Evolutionary conservation across 176 grass and related monocot genomes (phyloP).

Genomic region (Carex myosuroides): DNA sequence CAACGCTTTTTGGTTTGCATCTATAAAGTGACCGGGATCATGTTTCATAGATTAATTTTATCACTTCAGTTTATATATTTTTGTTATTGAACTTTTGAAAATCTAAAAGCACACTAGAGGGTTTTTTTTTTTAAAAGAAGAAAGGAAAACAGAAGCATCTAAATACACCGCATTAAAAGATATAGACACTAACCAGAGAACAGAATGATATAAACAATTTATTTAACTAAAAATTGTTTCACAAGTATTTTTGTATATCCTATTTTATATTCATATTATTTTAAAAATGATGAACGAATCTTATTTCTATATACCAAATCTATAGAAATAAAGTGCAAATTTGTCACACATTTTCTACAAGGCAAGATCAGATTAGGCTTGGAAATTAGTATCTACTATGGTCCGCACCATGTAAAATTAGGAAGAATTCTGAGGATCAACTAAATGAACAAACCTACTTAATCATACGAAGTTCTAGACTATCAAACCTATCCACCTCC

Average conservation of each 20-base stretch:
- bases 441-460: not conserved
- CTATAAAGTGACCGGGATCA: not conserved
- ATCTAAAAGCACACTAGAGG: not conserved
- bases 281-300: not conserved
- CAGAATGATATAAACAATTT: not conserved
- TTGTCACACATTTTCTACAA: not conserved
- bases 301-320: not conserved
- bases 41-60: not conserved
- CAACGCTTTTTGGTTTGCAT: not conserved
- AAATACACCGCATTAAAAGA: not conserved
- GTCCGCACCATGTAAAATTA: not conserved
- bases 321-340: not conserved
- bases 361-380: not conserved
- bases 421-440: not conserved
- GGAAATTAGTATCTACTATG: not conserved
- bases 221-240: not conserved
- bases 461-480: not conserved
- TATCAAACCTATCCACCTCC: conserved; percentile 8
- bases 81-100: not conserved
- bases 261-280: not conserved
- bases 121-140: not conserved
- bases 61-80: not conserved
- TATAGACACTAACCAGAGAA: not conserved
- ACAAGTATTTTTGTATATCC: not conserved
- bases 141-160: not conserved